phyloP scores from a whole-genome alignment of 345 rosid species.

The Microcos paniculata region DNA sequence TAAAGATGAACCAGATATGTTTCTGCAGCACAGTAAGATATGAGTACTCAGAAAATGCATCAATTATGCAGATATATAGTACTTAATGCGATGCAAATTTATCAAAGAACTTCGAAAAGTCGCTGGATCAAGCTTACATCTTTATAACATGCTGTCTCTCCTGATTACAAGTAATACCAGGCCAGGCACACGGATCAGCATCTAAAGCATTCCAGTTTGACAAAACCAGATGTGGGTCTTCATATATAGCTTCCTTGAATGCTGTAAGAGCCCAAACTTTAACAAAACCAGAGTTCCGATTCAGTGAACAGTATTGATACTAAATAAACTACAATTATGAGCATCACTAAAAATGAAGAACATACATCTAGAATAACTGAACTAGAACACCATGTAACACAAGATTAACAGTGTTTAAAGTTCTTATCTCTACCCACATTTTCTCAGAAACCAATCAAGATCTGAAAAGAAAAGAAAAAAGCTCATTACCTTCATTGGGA shows the following conservation, averaged over 20 bases:
- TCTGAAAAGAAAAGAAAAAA: conserved; percentile 34
- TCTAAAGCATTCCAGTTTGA: conserved; percentile 80
- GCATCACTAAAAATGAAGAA: conserved; percentile 13
- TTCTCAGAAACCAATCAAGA: conserved; percentile 47
- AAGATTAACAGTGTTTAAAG: neutral
- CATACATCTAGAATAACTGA: neutral
- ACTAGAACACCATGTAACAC: neutral
- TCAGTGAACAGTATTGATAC: conserved; percentile 17
- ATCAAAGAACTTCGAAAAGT: neutral
- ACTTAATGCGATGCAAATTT: conserved; percentile 2
- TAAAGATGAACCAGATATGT: conserved; percentile 62
- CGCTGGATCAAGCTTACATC: conserved; percentile 53
- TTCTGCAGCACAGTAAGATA: conserved; percentile 47
- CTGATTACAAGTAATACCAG: conserved; percentile 58
- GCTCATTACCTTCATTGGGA: conserved; percentile 59
- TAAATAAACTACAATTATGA: neutral
- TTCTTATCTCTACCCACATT: conserved; percentile 13
- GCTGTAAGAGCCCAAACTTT: conserved; percentile 67
- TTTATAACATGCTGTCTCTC: conserved; percentile 68
- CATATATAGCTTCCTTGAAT: conserved; percentile 86
- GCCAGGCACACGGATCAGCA: conserved; percentile 90
- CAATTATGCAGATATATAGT: neutral
- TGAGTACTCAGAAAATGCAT: conserved; percentile 16
- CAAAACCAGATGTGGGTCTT: conserved; percentile 76
- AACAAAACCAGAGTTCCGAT: conserved; percentile 16